Evolutionary conservation across 2,329 filamentous ascomycete species (phyloP).

Genomic region (Monilinia vaccinii-corymbosi): DNA sequence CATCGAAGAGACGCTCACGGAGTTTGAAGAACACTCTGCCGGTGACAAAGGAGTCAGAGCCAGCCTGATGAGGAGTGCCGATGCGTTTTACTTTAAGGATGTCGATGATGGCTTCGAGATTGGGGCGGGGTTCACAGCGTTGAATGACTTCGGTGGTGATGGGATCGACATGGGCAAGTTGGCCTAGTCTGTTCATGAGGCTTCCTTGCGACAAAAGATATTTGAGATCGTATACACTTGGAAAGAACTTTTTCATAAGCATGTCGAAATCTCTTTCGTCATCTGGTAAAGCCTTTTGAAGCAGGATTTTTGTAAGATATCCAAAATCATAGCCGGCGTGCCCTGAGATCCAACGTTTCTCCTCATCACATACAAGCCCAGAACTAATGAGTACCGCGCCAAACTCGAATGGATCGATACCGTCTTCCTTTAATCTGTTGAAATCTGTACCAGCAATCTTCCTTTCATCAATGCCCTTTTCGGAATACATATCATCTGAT

Average conservation of each 20-base stretch:
- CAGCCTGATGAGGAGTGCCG: slow-evolving; percentile 83
- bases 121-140: slow-evolving; percentile 82
- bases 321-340: slow-evolving; percentile 98
- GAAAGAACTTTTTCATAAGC: slow-evolving; percentile 87
- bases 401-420: slow-evolving; percentile 85
- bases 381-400: slow-evolving; percentile 85
- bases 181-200: slow-evolving; percentile 55
- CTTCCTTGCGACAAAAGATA: slow-evolving; percentile 90
- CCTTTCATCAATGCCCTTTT: slow-evolving; percentile 86
- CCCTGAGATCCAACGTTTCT: slow-evolving; percentile 94
- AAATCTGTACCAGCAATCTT: slow-evolving; percentile 93
- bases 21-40: slow-evolving; percentile 94
- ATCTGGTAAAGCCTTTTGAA: slow-evolving; percentile 72
- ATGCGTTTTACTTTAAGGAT: slow-evolving; percentile 84
- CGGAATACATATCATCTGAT: slow-evolving; percentile 94
- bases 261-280: slow-evolving; percentile 85
- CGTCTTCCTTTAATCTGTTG: slow-evolving; percentile 69
- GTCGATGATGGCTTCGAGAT: slow-evolving; percentile 87
- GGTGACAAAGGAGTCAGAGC: slow-evolving; percentile 86
- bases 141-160: slow-evolving; percentile 65
- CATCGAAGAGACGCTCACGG: slow-evolving; percentile 78
- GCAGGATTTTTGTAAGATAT: slow-evolving; percentile 89
- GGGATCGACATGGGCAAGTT: slow-evolving; percentile 53
- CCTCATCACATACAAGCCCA: slow-evolving; percentile 76
- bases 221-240: slow-evolving; percentile 90